Base-by-base conservation (phyloP, 768 basidiomycete species). In the Leccinum disarticulatum region DNA sequence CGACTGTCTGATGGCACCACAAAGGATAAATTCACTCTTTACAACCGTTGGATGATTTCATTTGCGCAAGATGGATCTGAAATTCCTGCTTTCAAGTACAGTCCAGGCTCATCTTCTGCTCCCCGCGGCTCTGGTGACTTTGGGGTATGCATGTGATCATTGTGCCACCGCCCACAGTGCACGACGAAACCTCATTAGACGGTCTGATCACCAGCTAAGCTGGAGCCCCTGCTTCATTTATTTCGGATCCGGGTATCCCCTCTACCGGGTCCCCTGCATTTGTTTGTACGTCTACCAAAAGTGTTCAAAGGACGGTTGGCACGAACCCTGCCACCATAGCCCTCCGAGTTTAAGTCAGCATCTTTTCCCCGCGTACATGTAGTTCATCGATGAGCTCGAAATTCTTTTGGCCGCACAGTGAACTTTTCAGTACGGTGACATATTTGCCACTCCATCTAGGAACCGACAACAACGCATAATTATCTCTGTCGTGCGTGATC, bases 121-220 rank as follows among this genome's bases (percentile, higher is more conserved):
- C 59, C 43, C 63, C 63, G 63, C 69, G 68, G 69, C 41, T 47
- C 46, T 55, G 58, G 55, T 50, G 52, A 30, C 19, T 46, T 56
- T 54, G 25, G 31, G 30, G 28, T 30, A 46, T 35, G 35, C 35
- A 14, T 35, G 35, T 14, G 54, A 35, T 54, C 25, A 28, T 35
- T 22, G 31, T 51, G 13, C 38, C 30, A 35, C 35, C 13, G 35
- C 35, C 35, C 13, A 35, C 35, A 13, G 17, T 1, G 19, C 43
- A 43, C 30, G 53, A 57, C 36, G 48, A 57, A 60, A 60, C 41
- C 17, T 36, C 19, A 43, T 43, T n/a, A n/a, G 41, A 43, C n/a
- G n/a, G 17, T n/a, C 38, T 41, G 38, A n/a, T 41, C 38, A 41
- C 38, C 38, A 41, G 38, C 17, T 41, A 41, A 41, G 38, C 38